Percentiles rank a stretch among this genome's conserved stretches.
These are phyloP conservation scores for Pyrrhoderma lamaoense DNA, from an alignment of 1,284 basidiomycete genomes.

Conservation along the genomic window DNA sequence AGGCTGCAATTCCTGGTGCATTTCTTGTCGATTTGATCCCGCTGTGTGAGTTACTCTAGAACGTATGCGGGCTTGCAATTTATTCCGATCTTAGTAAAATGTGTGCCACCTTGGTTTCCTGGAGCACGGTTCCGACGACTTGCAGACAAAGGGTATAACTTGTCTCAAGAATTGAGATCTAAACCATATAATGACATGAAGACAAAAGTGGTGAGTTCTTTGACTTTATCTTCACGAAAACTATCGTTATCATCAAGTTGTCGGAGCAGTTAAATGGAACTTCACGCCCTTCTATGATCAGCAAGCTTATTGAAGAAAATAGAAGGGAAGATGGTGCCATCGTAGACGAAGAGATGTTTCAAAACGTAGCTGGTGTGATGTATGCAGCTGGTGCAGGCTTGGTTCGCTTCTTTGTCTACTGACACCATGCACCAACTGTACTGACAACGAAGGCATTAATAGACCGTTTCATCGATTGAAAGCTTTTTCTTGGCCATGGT, in stretches of 20 bases:
- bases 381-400: constrained; percentile 2
- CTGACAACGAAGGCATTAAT: not conserved
- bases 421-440: not conserved
- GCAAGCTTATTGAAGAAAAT: constrained; percentile 9
- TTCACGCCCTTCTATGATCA: constrained; percentile 9
- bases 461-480: constrained; percentile 4
- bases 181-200: too few species aligned
- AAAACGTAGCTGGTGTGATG: not conserved
- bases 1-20: constrained; percentile 24
- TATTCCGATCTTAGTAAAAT: constrained; percentile 35
- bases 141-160: constrained; percentile 29
- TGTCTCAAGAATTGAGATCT: too few species aligned
- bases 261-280: constrained; percentile 1
- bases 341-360: constrained; percentile 3
- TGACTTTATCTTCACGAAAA: constrained; percentile 10
- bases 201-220: too few species aligned
- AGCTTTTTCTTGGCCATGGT: constrained; percentile 26
- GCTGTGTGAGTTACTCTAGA: constrained; percentile 20
- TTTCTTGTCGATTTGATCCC: constrained; percentile 27
- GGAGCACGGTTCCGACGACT: constrained; percentile 51
- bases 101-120: constrained; percentile 58
- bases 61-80: not conserved
- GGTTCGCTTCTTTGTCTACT: too few species aligned
- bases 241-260: constrained; percentile 2
- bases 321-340: constrained; percentile 1